Base-by-base conservation (phyloP, 768 basidiomycete genomes). In the Jaapia argillacea region DNA sequence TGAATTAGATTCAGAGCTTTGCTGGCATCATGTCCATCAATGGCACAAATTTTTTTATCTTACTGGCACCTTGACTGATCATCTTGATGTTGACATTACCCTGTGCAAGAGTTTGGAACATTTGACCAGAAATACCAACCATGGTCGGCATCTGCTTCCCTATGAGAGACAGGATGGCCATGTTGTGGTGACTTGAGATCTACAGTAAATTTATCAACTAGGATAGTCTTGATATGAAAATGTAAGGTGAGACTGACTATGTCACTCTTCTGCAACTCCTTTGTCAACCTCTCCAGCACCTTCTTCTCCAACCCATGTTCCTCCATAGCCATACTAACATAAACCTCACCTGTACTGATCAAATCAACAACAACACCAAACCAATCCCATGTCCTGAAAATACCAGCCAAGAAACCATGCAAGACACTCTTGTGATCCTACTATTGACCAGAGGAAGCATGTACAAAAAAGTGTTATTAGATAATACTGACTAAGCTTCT, bases 161-260 rank as follows among this genome's bases (percentile, higher is more conserved):
- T 22, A 98, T 94, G 25, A 99, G 77, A n/a, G 91, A 96, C n/a
- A 99, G 76, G 53, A 98, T 98, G 24, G 91, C 79, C 93, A 99
- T 94, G 56, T 92, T 79, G n/a, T 67, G 66, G 46, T 82, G 80
- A 14, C 90, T 67, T 1, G 90, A 79, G 20, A 96, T 86, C 88
- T 92, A 47, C 3, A 43, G 39, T 26, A 42, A 28, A n/a, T 18
- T 18, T 22, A 23, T 22, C 14, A n/a, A 40, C 7, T 39, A 6
- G n/a, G 33, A 36, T 12, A 13, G 12, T 12, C 3, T 5, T 45
- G 22, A 33, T 4, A 6, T 22, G 23, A 20, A 10, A 37, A 7
- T 31, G 22, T 24, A 20, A 13, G 12, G 23, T 4, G 13, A 4
- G 1, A 65, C 81, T 45, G 58, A 92, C 91, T 36, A 82, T 74